Percentiles rank a stretch among this genome's conserved stretches.
Evolutionary conservation across 352 stramenopile species (phyloP).

Genomic region (Lagenidium sp.): DNA sequence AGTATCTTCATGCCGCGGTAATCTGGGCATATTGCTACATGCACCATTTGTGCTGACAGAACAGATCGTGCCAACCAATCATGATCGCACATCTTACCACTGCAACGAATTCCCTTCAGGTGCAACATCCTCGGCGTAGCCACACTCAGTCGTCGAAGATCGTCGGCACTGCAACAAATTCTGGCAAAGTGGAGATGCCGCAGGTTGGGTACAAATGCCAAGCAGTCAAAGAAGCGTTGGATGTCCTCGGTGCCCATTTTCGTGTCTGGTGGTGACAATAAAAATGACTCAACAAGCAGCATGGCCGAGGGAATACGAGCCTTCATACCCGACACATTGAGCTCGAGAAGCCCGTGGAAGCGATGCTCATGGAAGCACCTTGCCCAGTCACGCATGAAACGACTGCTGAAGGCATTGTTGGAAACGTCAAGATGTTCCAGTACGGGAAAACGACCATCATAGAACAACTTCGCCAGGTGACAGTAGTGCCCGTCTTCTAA

Average conservation of each 20-base stretch:
- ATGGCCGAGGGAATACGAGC: constrained; percentile 1
- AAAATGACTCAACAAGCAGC: neutral
- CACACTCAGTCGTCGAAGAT: too few relatives aligned
- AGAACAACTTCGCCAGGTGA: constrained; percentile 31
- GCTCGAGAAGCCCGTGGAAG: constrained; percentile 18
- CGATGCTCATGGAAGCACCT: constrained; percentile 35
- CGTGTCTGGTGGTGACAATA: constrained; percentile 10
- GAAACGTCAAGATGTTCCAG: constrained; percentile 24
- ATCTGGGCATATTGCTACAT: too few relatives aligned
- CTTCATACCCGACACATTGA: constrained; percentile 33
- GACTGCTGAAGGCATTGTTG: constrained; percentile 38
- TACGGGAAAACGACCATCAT: constrained; percentile 30
- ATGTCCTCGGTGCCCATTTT: constrained; percentile 50
- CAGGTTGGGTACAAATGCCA: constrained; percentile 34
- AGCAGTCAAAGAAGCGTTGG: constrained; percentile 34
- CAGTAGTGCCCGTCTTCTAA: constrained; percentile 37
- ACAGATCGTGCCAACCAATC: neutral
- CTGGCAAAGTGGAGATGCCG: constrained; percentile 16
- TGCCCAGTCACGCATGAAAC: constrained; percentile 52
- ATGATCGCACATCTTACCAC: constrained; percentile 9
- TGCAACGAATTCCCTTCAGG: constrained; percentile 28
- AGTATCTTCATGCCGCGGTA: too few relatives aligned
- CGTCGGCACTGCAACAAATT: constrained; percentile 19
- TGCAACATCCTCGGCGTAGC: neutral
- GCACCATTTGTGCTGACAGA: constrained; percentile 6